Conservation (phyloP, 2,329 filamentous ascomycete species). For the Alternaria metachromatica region DNA sequence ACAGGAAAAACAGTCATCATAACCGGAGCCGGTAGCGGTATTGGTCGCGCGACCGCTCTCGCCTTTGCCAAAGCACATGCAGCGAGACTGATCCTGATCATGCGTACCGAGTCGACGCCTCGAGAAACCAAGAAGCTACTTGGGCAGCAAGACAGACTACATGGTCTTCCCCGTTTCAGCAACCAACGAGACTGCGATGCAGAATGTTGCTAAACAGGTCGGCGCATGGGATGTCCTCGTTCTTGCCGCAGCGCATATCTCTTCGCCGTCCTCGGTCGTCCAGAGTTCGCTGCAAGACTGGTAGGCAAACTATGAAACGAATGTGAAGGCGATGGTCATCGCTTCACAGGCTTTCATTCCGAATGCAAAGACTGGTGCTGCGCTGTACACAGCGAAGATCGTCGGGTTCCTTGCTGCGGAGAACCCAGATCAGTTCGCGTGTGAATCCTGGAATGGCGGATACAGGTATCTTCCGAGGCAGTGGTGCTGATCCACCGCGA, state of each 20-base stretch:
- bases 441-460: neutral
- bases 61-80: constrained; percentile 56
- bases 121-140: constrained; percentile 46
- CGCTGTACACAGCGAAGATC: neutral
- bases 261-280: constrained; percentile 8
- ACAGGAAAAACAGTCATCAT: constrained; percentile 24
- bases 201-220: constrained; percentile 18
- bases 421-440: neutral
- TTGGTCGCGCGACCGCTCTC: constrained; percentile 53
- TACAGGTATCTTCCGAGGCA: neutral
- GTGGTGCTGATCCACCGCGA: neutral
- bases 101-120: constrained; percentile 45
- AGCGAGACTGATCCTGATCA: constrained; percentile 52
- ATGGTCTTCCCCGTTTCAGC: constrained; percentile 23
- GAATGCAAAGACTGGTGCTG: neutral
- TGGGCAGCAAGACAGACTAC: constrained; percentile 15
- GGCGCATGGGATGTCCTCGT: constrained; percentile 29
- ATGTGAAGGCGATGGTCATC: constrained; percentile 27
- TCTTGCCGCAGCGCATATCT: constrained; percentile 23
- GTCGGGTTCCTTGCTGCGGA: neutral
- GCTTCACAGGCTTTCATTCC: constrained; percentile 5
- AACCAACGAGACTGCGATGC: constrained; percentile 15
- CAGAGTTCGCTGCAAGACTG: constrained; percentile 18
- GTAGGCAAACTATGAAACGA: constrained; percentile 29
- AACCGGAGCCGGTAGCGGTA: constrained; percentile 50